Percentiles rank a stretch among this genome's conserved stretches.
These are phyloP conservation scores for Spinacia oleracea DNA, from an alignment of 179 eudicot species.

Conservation along the genomic window DNA sequence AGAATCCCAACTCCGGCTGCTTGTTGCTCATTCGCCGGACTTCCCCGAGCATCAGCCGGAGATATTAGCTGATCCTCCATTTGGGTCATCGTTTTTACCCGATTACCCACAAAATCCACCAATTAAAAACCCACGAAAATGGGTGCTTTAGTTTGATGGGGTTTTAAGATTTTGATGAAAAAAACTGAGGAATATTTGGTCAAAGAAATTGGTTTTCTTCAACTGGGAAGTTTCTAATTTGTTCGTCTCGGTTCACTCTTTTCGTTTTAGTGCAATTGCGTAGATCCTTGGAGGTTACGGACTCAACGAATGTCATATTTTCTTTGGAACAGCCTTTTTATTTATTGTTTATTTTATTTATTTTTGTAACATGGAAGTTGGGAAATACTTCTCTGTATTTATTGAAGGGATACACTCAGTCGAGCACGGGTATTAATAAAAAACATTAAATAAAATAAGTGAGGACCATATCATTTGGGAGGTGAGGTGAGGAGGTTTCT, in stretches of 20 bases:
- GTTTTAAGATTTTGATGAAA: not conserved
- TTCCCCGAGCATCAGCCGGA: constrained; percentile 59
- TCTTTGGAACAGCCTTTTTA: no score
- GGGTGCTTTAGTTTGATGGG: not conserved
- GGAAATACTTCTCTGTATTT: no score
- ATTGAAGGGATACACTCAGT: no score
- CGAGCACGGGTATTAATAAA: no score
- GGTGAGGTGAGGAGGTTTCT: no score
- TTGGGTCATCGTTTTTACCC: constrained; percentile 13
- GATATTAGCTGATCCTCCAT: constrained; percentile 57
- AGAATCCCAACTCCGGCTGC: constrained; percentile 98
- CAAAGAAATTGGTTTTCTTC: constrained; percentile 9
- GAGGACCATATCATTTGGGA: no score
- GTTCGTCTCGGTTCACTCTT: not conserved
- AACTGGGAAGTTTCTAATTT: constrained; percentile 11
- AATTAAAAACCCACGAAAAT: not conserved
- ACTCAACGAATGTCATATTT: no score
- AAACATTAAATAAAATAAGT: no score
- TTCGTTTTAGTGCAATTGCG: not conserved
- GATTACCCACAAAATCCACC: not conserved
- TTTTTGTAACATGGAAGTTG: no score
- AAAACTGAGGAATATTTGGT: not conserved
- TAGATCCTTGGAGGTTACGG: no score
- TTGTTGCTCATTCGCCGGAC: constrained; percentile 83
- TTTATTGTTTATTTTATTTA: no score